Conservation (phyloP, 1,284 basidiomycete species). For the Paramarasmius palmivorus region DNA sequence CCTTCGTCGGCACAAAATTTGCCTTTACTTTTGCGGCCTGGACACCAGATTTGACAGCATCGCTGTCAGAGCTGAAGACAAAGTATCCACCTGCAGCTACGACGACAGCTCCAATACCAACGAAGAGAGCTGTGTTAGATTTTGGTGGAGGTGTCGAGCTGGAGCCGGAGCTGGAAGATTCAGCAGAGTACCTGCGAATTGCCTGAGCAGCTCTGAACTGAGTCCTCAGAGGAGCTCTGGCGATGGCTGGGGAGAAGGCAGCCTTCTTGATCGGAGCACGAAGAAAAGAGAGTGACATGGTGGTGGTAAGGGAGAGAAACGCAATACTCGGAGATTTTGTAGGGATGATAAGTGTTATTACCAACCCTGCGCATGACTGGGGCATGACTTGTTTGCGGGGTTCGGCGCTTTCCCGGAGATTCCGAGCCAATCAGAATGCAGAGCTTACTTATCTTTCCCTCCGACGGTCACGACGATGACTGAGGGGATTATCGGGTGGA, state of each 20-base stretch:
- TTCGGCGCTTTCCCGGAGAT: too few species aligned
- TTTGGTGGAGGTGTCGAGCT: constrained; percentile 38
- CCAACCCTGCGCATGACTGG: constrained; percentile 12
- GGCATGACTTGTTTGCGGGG: too few species aligned
- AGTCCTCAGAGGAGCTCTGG: constrained; percentile 27
- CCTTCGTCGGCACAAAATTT: constrained; percentile 69
- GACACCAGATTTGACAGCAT: constrained; percentile 54
- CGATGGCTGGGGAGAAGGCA: constrained; percentile 33
- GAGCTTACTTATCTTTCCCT: background rate
- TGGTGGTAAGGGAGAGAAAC: constrained; percentile 3
- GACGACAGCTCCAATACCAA: constrained; percentile 53
- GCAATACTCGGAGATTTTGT: background rate
- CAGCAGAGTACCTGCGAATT: constrained; percentile 61
- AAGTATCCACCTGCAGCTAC: constrained; percentile 57
- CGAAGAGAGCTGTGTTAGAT: constrained; percentile 54
- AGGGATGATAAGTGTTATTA: constrained; percentile 4
- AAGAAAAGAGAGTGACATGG: constrained; percentile 53
- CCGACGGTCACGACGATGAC: background rate
- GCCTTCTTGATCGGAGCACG: constrained; percentile 47
- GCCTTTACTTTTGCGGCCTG: constrained; percentile 63
- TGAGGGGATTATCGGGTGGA: too few species aligned
- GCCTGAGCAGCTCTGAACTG: constrained; percentile 24
- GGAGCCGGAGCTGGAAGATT: constrained; percentile 35
- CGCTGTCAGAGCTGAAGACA: constrained; percentile 49
- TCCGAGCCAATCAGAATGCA: constrained; percentile 1